A percentile compares a stretch with the other conserved stretches of the same genome.
These are phyloP conservation scores for Geotrichum candidum DNA, from an alignment of 1,139 yeast species.

Conservation along the genomic window DNA sequence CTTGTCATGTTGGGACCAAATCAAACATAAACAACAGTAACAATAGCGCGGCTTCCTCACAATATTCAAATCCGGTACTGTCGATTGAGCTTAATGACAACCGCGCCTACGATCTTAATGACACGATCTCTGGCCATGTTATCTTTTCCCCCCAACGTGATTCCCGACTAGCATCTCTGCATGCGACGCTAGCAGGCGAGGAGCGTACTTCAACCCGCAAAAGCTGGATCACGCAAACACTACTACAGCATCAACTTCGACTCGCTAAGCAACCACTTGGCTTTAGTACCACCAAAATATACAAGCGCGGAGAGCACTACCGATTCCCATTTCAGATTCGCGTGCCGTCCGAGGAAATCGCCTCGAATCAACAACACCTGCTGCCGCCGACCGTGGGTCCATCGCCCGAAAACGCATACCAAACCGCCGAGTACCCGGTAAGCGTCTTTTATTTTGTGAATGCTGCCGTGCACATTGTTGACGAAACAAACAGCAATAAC, in stretches of 20 bases:
- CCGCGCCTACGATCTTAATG: conserved; percentile 7
- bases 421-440: not conserved
- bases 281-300: not conserved
- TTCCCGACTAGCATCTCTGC: not conserved
- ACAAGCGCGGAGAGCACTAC: conserved; percentile 5
- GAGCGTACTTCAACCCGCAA: conserved; percentile 1
- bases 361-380: not conserved
- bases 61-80: not conserved
- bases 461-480: not conserved
- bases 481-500: not conserved
- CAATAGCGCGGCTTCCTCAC: not conserved
- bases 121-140: conserved; percentile 10
- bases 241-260: not conserved
- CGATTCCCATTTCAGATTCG: conserved; percentile 8
- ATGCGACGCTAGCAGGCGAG: conserved; percentile 10
- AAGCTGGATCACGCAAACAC: not conserved
- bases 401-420: not conserved
- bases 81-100: not conserved
- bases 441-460: conserved; percentile 10
- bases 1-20: not conserved
- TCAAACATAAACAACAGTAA: not conserved
- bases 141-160: conserved; percentile 2
- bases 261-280: not conserved
- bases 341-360: not conserved
- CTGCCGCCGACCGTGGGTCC: conserved; percentile 11